These are phyloP conservation scores for Trametes polyzona DNA, from an alignment of 1,284 basidiomycete species.

Conservation along the genomic window DNA sequence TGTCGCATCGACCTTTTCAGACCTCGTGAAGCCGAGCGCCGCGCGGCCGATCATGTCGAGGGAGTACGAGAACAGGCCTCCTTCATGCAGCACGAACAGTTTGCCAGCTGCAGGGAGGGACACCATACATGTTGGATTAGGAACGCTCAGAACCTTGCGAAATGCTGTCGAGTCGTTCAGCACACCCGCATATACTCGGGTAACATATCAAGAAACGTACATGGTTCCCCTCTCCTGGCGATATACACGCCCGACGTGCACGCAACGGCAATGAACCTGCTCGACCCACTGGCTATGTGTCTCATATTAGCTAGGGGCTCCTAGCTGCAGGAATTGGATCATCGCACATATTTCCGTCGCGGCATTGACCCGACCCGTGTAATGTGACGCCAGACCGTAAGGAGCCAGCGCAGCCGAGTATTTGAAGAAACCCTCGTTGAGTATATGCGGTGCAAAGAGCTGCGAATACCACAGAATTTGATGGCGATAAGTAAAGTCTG, in stretches of 20 bases:
- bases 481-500: neutral
- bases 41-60: slow-evolving; percentile 69
- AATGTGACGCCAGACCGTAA: slow-evolving; percentile 35
- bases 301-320: slow-evolving; percentile 2
- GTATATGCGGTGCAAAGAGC: slow-evolving; percentile 65
- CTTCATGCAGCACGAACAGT: slow-evolving; percentile 65
- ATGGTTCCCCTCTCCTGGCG: slow-evolving; percentile 52
- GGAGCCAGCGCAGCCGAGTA: slow-evolving; percentile 40
- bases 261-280: slow-evolving; percentile 62
- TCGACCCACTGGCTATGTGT: slow-evolving; percentile 48
- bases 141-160: slow-evolving; percentile 53
- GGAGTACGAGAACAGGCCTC: slow-evolving; percentile 64
- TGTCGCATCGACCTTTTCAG: slow-evolving; percentile 53
- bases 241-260: slow-evolving; percentile 71
- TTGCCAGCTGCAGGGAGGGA: slow-evolving; percentile 66
- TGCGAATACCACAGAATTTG: neutral
- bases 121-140: slow-evolving; percentile 54
- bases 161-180: slow-evolving; percentile 48
- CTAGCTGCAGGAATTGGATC: too few relatives aligned
- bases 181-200: neutral
- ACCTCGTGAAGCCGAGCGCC: slow-evolving; percentile 49
- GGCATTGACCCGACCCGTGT: slow-evolving; percentile 60
- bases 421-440: slow-evolving; percentile 68
- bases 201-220: slow-evolving; percentile 36
- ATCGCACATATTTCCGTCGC: slow-evolving; percentile 66